A percentile compares a stretch with the other conserved stretches of the same genome.
Conservation (phyloP, 352 stramenopile species). For the Globisporangium mamillatum region DNA sequence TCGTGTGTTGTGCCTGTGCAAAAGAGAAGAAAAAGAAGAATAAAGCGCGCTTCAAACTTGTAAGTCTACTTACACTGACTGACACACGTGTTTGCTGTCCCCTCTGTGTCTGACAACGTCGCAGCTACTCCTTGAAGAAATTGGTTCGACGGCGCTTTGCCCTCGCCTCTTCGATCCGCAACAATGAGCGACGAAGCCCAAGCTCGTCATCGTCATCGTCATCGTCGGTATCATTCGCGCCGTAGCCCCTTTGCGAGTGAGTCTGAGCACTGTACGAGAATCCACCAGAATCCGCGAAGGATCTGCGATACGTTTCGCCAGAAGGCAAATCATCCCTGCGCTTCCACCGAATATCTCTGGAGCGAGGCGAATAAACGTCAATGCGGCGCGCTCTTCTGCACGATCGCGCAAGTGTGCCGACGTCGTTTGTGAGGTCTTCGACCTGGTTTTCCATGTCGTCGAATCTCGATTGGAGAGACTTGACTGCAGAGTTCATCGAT, state of each 20-base stretch:
- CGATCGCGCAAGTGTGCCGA: slow-evolving; percentile 24
- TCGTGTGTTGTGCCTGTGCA: slow-evolving; percentile 11
- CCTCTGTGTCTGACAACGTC: not conserved
- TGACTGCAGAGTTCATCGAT: slow-evolving; percentile 15
- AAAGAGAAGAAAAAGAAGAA: slow-evolving; percentile 16
- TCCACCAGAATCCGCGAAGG: slow-evolving; percentile 1
- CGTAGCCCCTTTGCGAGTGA: slow-evolving; percentile 6
- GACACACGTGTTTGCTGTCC: slow-evolving; percentile 12
- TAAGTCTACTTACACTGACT: slow-evolving; percentile 17
- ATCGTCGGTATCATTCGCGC: slow-evolving; percentile 15
- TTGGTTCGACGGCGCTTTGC: slow-evolving; percentile 38
- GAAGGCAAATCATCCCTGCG: not conserved
- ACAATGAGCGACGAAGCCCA: slow-evolving; percentile 30
- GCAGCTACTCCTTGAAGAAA: slow-evolving; percentile 9
- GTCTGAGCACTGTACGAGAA: slow-evolving; percentile 2
- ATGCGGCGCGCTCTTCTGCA: slow-evolving; percentile 11
- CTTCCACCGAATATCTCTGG: slow-evolving; percentile 4
- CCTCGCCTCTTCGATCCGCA: slow-evolving; percentile 40
- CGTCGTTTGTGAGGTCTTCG: slow-evolving; percentile 22
- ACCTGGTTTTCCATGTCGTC: slow-evolving; percentile 27
- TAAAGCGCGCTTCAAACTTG: slow-evolving; percentile 18
- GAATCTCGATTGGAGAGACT: slow-evolving; percentile 23
- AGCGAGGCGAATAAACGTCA: not conserved
- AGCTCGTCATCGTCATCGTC: slow-evolving; percentile 15
- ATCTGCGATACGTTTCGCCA: not conserved